Percentiles rank a stretch among this genome's conserved stretches.
phyloP scores from a whole-genome alignment of 805 yeast species.

The Starmera dryadoides region DNA sequence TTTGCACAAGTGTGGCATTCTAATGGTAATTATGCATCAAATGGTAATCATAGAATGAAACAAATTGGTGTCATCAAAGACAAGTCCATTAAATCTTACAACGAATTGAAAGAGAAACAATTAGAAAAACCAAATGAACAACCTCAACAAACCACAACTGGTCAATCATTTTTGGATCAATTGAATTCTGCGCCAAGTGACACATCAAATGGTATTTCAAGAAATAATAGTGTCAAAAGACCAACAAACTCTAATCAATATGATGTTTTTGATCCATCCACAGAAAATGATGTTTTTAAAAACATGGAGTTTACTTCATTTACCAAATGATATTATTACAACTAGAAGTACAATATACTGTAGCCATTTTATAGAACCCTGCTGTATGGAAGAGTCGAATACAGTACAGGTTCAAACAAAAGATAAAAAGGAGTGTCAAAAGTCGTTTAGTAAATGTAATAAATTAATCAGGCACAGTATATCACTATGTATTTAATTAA shows the following conservation, averaged over 20 bases:
- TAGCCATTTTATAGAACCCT: too few species aligned
- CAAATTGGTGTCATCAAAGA: conserved; percentile 38
- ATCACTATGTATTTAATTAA: too few species aligned
- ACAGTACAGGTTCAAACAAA: too few species aligned
- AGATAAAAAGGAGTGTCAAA: too few species aligned
- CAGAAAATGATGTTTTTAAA: conserved; percentile 17
- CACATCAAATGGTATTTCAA: conserved; percentile 2
- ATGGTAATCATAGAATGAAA: conserved; percentile 61
- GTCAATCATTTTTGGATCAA: conserved; percentile 18
- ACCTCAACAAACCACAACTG: conserved; percentile 9
- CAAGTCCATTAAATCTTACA: conserved; percentile 14
- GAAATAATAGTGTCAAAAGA: conserved; percentile 8
- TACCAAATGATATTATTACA: conserved; percentile 12
- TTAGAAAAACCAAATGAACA: conserved; percentile 5
- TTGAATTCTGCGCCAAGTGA: conserved; percentile 3
- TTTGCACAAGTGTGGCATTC: conserved; percentile 75
- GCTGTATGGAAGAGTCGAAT: too few species aligned
- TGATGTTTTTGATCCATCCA: conserved; percentile 13
- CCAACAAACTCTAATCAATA: conserved; percentile 10
- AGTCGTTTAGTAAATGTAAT: too few species aligned
- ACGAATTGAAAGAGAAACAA: conserved; percentile 6
- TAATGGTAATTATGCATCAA: conserved; percentile 46
- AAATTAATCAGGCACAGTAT: too few species aligned
- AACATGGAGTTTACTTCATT: conserved; percentile 21
- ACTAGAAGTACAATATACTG: too few species aligned